phyloP scores from a whole-genome alignment of 768 basidiomycete genomes.

The Asterophora lycoperdoides region DNA sequence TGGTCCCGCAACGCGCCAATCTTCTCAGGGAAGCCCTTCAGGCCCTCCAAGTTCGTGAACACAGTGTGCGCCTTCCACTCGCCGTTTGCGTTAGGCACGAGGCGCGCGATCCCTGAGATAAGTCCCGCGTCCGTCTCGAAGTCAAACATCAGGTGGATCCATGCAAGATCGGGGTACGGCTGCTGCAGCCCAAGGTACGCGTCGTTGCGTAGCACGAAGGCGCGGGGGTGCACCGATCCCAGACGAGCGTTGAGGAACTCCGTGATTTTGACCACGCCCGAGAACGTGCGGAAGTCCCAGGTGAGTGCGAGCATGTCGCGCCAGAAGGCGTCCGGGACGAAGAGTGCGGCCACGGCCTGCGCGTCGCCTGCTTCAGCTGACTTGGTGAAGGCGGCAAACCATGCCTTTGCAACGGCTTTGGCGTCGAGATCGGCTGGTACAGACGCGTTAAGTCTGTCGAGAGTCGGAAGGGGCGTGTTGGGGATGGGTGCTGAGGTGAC shows the following conservation, averaged over 20 bases:
- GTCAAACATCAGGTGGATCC: slow-evolving; percentile 53
- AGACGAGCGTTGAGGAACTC: slow-evolving; percentile 20
- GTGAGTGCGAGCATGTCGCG: slow-evolving; percentile 22
- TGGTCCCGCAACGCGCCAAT: slow-evolving; percentile 40
- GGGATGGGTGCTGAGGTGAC: slow-evolving; percentile 1
- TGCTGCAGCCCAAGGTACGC: slow-evolving; percentile 30
- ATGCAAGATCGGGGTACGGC: slow-evolving; percentile 49
- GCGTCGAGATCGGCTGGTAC: slow-evolving; percentile 19
- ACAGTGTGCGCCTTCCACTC: slow-evolving; percentile 60
- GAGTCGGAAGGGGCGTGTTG: slow-evolving; percentile 23
- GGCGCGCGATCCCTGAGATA: slow-evolving; percentile 49
- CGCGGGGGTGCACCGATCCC: slow-evolving; percentile 18
- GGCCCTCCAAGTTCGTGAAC: slow-evolving; percentile 53
- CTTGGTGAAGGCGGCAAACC: slow-evolving; percentile 23
- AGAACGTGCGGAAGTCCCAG: slow-evolving; percentile 25
- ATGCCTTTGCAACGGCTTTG: slow-evolving; percentile 19
- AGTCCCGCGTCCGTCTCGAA: slow-evolving; percentile 51
- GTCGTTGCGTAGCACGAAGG: slow-evolving; percentile 26
- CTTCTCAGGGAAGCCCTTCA: slow-evolving; percentile 51
- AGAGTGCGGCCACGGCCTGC: slow-evolving; percentile 14
- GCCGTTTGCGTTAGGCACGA: slow-evolving; percentile 41
- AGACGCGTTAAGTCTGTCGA: slow-evolving; percentile 22
- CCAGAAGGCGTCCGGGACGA: slow-evolving; percentile 19
- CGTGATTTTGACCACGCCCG: slow-evolving; percentile 12
- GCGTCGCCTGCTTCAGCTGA: slow-evolving; percentile 14